Conservation (phyloP, 306 rosid genomes). For the Trichosanthes truncata region DNA sequence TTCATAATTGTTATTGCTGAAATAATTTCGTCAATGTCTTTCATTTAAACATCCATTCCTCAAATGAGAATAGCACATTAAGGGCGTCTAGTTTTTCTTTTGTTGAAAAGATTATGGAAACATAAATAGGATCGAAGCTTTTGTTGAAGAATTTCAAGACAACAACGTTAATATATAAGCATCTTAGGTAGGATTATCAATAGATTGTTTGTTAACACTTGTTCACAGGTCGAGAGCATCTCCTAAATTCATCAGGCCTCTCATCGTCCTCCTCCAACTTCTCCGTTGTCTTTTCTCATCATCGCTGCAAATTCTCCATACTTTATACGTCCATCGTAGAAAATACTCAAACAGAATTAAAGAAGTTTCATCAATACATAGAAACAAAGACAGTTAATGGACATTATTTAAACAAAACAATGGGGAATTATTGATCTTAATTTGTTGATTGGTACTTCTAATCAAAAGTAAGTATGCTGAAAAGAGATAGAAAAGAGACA, state of each 20-base stretch:
- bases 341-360: neutral
- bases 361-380: neutral
- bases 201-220: conserved; percentile 5
- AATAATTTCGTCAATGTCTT: neutral
- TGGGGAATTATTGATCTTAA: no score
- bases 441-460: no score
- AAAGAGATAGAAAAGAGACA: no score
- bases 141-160: neutral
- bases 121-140: neutral
- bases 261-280: conserved; percentile 38
- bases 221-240: conserved; percentile 26
- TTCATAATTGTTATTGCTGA: neutral
- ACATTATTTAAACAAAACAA: no score
- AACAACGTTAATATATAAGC: neutral
- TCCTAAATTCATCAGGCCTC: conserved; percentile 28
- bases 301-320: conserved; percentile 39
- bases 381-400: neutral
- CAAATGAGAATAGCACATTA: neutral
- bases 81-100: neutral
- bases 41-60: neutral
- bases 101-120: neutral
- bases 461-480: no score
- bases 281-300: conserved; percentile 47
- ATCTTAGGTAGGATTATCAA: conserved; percentile 6
- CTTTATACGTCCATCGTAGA: conserved; percentile 37